Evolutionary conservation across 257 asterid genomes (phyloP).

Genomic region (Solanum verrucosum): DNA sequence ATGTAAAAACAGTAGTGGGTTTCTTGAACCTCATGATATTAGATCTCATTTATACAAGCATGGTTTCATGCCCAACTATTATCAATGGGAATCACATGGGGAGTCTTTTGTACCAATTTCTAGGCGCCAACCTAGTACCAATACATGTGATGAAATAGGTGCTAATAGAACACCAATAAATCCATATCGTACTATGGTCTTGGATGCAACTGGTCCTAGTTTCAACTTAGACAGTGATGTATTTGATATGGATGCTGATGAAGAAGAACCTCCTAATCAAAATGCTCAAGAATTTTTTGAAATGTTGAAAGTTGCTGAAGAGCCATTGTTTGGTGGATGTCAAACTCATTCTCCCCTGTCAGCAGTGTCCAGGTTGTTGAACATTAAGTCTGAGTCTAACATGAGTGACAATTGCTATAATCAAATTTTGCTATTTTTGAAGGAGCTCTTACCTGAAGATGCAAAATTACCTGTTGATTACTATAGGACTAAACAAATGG

Average conservation of each 20-base stretch:
- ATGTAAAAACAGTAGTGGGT: too few species aligned
- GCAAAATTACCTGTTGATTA: too few species aligned
- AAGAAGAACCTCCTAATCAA: not conserved
- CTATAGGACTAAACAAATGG: not conserved
- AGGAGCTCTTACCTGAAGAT: not conserved
- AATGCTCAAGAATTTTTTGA: not conserved
- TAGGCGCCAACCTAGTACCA: not conserved
- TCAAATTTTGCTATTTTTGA: too few species aligned
- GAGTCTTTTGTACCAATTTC: not conserved
- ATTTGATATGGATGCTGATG: too few species aligned
- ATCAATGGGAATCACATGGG: not conserved
- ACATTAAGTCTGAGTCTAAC: too few species aligned
- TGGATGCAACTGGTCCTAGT: not conserved
- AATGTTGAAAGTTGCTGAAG: too few species aligned
- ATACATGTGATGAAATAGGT: too few species aligned
- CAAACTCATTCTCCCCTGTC: rapidly evolving
- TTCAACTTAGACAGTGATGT: not conserved
- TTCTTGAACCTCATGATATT: not conserved
- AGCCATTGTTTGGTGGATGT: not conserved
- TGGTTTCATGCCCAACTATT: not conserved
- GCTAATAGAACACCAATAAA: too few species aligned
- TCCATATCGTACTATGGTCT: too few species aligned
- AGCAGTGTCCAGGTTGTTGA: not conserved
- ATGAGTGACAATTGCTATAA: too few species aligned
- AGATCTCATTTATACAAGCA: not conserved